A percentile compares a stretch with the other conserved stretches of the same genome.
These are phyloP conservation scores for Micromonas pusilla DNA, from an alignment of 139 green algal species.

Conservation along the genomic window DNA sequence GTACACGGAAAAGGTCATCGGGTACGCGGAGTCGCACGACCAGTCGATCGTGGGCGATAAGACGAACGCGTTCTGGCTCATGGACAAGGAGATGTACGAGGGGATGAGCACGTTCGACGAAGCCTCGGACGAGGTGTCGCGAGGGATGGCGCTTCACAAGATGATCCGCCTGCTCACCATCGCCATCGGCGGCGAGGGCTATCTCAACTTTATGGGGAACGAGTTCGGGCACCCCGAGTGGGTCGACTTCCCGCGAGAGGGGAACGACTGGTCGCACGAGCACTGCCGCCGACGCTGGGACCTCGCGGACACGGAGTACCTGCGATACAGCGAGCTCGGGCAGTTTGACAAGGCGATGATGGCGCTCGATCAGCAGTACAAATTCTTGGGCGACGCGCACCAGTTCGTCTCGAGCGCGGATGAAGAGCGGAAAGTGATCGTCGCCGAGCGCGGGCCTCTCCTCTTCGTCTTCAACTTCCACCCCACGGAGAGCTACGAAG, in stretches of 20 bases:
- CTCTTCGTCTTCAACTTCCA: constrained; percentile 97
- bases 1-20: constrained; percentile 51
- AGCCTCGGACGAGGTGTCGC: constrained; percentile 29
- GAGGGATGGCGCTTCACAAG: constrained; percentile 53
- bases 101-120: constrained; percentile 41
- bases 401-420: constrained; percentile 26
- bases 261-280: constrained; percentile 88
- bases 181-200: constrained; percentile 48
- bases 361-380: constrained; percentile 55
- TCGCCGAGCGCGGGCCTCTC: constrained; percentile 85
- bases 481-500: constrained; percentile 59
- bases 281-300: constrained; percentile 75
- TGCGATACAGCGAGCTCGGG: constrained; percentile 74
- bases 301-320: constrained; percentile 62
- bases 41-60: constrained; percentile 54
- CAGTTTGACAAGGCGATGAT: constrained; percentile 71
- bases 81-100: constrained; percentile 50
- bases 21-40: constrained; percentile 52
- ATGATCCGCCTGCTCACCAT: constrained; percentile 60
- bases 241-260: constrained; percentile 85
- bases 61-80: constrained; percentile 49
- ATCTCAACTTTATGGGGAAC: constrained; percentile 59
- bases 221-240: constrained; percentile 79
- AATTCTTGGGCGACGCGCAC: constrained; percentile 46
- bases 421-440: constrained; percentile 56